phyloP scores from a whole-genome alignment of 345 rosid genomes.

The Boechera retrofracta region DNA sequence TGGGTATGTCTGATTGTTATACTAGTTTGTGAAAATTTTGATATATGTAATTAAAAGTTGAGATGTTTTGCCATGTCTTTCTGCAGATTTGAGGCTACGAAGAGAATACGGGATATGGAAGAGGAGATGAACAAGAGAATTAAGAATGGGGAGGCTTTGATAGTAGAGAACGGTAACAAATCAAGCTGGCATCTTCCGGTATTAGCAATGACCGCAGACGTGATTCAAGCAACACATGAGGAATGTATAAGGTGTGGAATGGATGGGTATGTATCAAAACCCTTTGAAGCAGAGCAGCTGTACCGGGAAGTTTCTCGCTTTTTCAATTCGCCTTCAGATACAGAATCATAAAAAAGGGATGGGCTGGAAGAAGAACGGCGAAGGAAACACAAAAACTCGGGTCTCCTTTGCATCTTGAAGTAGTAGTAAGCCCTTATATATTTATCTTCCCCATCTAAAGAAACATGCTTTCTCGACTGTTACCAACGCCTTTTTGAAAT shows the following conservation, averaged over 20 bases:
- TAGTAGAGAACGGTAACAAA: constrained; percentile 46
- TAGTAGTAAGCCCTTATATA: constrained; percentile 29
- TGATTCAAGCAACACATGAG: constrained; percentile 86
- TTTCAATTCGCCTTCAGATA: constrained; percentile 46
- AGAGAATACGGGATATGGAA: constrained; percentile 70
- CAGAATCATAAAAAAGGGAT: constrained; percentile 25
- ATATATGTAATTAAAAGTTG: neutral
- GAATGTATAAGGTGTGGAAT: constrained; percentile 67
- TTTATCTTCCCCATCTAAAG: neutral
- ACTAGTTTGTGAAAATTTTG: neutral
- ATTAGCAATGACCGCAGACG: constrained; percentile 98
- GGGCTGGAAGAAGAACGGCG: constrained; percentile 10
- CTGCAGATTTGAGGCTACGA: constrained; percentile 81
- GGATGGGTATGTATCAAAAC: constrained; percentile 96
- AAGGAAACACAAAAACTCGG: constrained; percentile 27
- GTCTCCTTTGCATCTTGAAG: constrained; percentile 29
- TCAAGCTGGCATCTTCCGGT: constrained; percentile 66
- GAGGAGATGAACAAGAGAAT: constrained; percentile 46
- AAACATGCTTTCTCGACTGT: neutral
- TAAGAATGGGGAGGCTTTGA: constrained; percentile 50
- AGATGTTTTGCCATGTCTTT: neutral
- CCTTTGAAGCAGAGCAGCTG: constrained; percentile 88
- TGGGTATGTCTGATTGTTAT: constrained; percentile 63
- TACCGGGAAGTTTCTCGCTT: constrained; percentile 78
- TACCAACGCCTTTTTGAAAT: neutral